Percentiles rank a stretch among this genome's conserved stretches.
phyloP scores from a whole-genome alignment of 345 rosid species.

The Erodium maritimum region DNA sequence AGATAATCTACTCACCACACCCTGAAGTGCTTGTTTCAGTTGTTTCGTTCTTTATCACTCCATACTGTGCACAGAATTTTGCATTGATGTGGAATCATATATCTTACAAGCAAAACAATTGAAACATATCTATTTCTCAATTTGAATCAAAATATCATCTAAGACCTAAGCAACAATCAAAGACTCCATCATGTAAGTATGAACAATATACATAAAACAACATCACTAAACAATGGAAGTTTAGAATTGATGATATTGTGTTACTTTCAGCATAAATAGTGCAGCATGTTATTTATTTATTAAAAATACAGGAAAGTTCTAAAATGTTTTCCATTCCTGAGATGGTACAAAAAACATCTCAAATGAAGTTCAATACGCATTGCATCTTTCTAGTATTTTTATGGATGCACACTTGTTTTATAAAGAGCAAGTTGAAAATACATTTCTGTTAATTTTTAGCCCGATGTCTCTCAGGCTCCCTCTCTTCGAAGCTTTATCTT shows the following conservation, averaged over 20 bases:
- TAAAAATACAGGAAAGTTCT: too few species aligned
- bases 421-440: too few species aligned
- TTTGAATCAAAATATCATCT: conserved; percentile 8
- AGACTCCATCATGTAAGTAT: background rate
- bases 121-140: conserved; percentile 16
- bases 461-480: too few species aligned
- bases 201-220: background rate
- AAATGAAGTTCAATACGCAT: background rate
- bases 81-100: conserved; percentile 41
- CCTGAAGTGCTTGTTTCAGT: conserved; percentile 97
- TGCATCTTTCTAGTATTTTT: background rate
- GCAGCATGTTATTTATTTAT: background rate
- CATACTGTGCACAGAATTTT: conserved; percentile 62
- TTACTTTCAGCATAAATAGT: background rate
- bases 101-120: conserved; percentile 32
- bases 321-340: background rate
- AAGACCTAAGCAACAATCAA: conserved; percentile 2
- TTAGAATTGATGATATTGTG: conserved; percentile 1
- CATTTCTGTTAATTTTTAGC: too few species aligned
- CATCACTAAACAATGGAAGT: background rate
- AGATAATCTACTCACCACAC: conserved; percentile 52
- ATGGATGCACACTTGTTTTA: background rate
- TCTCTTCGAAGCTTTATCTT: too few species aligned
- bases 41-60: conserved; percentile 74
- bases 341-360: background rate